phyloP scores from a whole-genome alignment of 2,329 filamentous ascomycete genomes.

The Hansfordia pulvinata region DNA sequence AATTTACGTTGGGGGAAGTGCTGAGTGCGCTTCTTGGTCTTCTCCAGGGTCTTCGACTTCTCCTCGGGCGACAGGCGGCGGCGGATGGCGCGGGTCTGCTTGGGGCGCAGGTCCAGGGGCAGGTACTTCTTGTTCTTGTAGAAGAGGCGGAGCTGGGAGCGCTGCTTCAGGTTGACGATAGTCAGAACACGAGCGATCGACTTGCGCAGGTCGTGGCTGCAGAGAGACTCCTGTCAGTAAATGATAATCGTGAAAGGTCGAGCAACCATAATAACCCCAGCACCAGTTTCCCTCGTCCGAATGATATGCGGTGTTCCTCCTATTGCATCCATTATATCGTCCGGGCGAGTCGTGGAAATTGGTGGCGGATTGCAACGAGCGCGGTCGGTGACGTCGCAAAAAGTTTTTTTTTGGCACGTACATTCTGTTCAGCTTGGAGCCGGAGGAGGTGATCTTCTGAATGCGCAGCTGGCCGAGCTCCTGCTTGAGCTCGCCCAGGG shows the following conservation, averaged over 20 bases:
- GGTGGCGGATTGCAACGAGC: neutral
- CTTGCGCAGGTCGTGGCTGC: slow-evolving; percentile 96
- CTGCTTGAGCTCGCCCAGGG: slow-evolving; percentile 87
- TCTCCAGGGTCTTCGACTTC: slow-evolving; percentile 70
- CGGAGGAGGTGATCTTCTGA: slow-evolving; percentile 94
- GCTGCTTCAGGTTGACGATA: slow-evolving; percentile 99
- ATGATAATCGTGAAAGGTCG: too few relatives aligned
- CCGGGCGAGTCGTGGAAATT: neutral
- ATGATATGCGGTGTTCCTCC: too few relatives aligned
- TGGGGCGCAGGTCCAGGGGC: slow-evolving; percentile 93
- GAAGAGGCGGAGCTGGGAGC: slow-evolving; percentile 93
- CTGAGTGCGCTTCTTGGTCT: slow-evolving; percentile 88
- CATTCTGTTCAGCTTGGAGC: slow-evolving; percentile 96
- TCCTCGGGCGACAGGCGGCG: slow-evolving; percentile 90
- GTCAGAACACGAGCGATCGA: slow-evolving; percentile 97
- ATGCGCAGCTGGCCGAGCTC: slow-evolving; percentile 95
- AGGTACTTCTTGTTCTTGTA: slow-evolving; percentile 99
- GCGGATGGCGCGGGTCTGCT: slow-evolving; percentile 96
- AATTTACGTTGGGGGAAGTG: slow-evolving; percentile 99
- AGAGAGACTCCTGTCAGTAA: slow-evolving; percentile 7
- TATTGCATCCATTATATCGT: neutral
- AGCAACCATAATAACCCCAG: too few relatives aligned
- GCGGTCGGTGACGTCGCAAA: slow-evolving; percentile 6
- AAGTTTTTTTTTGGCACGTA: slow-evolving; percentile 33
- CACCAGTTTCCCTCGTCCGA: too few relatives aligned